phyloP scores from a whole-genome alignment of 495 filamentous ascomycete species.

The Penicillium desertorum region DNA sequence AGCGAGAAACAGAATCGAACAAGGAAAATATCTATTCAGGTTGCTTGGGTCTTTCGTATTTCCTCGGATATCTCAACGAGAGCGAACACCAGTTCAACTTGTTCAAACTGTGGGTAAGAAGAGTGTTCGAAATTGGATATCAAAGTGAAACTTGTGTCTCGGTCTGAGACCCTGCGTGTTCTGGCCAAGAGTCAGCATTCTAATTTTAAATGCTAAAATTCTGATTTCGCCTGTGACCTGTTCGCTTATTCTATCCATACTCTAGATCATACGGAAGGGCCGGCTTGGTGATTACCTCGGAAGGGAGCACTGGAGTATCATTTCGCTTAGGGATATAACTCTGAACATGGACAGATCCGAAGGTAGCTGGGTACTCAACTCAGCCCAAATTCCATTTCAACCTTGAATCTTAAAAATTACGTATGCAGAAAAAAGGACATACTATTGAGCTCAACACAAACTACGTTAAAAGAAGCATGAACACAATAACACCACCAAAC shows the following conservation, averaged over 20 bases:
- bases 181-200: not conserved
- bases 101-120: not conserved
- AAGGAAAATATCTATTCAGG: not conserved
- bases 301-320: not conserved
- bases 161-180: slow-evolving; percentile 12
- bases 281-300: not conserved
- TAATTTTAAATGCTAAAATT: slow-evolving; percentile 8
- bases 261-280: not conserved
- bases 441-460: not conserved
- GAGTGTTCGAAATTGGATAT: not conserved
- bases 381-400: not conserved
- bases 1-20: not conserved
- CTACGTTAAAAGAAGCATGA: not conserved
- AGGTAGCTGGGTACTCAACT: not conserved
- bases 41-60: not conserved
- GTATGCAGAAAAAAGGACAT: not conserved
- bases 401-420: not conserved
- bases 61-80: not conserved
- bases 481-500: not conserved
- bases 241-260: not conserved
- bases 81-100: not conserved
- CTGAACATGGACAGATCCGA: not conserved
- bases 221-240: not conserved
- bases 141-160: slow-evolving; percentile 4
- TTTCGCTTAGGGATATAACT: not conserved